Evolutionary conservation across 2,329 filamentous ascomycete genomes (phyloP).

Genomic region (Botrytis cinerea): DNA sequence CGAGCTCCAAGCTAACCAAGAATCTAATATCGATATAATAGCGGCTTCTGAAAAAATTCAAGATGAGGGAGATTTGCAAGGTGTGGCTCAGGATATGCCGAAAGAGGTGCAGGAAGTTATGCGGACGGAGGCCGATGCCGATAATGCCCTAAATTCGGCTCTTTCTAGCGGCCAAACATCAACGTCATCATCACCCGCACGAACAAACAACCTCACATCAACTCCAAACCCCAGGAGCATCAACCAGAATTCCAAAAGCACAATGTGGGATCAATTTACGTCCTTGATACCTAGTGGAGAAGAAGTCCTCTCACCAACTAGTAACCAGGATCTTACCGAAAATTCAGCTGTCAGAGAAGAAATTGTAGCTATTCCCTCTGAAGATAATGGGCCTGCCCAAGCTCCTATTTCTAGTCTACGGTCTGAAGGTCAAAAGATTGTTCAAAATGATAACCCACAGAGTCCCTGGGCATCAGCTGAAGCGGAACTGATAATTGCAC

Average conservation of each 20-base stretch:
- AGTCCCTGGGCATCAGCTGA: constrained; percentile 25
- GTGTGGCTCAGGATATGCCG: neutral
- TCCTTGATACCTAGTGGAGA: neutral
- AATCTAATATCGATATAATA: neutral
- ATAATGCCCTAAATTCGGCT: constrained; percentile 1
- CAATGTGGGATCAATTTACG: neutral
- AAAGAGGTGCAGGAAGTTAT: constrained; percentile 2
- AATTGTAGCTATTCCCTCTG: neutral
- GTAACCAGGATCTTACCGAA: neutral
- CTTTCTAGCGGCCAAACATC: constrained; percentile 13
- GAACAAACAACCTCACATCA: constrained; percentile 12
- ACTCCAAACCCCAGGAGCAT: neutral
- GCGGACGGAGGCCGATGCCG: neutral
- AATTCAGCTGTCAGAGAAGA: neutral
- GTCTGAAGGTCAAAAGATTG: neutral
- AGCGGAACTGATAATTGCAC: neutral
- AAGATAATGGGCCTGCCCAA: too few relatives aligned
- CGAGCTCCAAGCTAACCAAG: neutral
- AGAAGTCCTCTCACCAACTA: neutral
- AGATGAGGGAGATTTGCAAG: neutral
- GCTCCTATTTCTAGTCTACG: too few relatives aligned
- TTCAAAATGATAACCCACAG: constrained; percentile 9
- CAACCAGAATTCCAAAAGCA: neutral
- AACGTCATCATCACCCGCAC: constrained; percentile 13
- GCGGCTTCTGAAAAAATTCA: neutral